Evolutionary conservation across 192 early-diverging fungal genomes (phyloP).

Genomic region (Geranomyces variabilis): DNA sequence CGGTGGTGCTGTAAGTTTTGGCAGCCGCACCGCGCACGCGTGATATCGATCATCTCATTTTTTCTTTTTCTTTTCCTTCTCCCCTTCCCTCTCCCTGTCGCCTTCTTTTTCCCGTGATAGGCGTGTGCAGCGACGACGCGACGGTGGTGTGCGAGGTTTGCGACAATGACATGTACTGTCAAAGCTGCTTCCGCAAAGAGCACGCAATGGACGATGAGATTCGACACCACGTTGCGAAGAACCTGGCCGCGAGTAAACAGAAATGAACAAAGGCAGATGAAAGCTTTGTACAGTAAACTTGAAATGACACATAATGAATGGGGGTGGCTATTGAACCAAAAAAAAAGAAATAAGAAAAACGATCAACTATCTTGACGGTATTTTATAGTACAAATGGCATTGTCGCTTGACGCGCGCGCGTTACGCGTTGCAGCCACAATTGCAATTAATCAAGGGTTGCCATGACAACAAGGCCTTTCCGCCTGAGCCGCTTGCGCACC

Average conservation of each 20-base stretch:
- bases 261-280: too few relatives aligned
- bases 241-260: neutral
- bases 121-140: constrained; percentile 68
- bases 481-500: too few relatives aligned
- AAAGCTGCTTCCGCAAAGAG: constrained; percentile 57
- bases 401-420: too few relatives aligned
- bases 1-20: constrained; percentile 29
- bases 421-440: too few relatives aligned
- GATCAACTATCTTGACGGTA: too few relatives aligned
- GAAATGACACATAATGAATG: too few relatives aligned
- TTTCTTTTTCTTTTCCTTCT: neutral
- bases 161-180: constrained; percentile 64
- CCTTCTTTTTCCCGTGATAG: constrained; percentile 34
- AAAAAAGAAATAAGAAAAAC: too few relatives aligned
- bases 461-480: too few relatives aligned
- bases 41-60: neutral
- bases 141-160: constrained; percentile 60
- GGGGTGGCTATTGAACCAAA: too few relatives aligned
- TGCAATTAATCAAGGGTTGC: too few relatives aligned
- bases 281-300: too few relatives aligned
- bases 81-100: neutral
- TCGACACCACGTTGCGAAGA: constrained; percentile 35
- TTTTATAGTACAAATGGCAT: too few relatives aligned
- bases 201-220: constrained; percentile 49
- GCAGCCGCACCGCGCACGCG: neutral